A percentile compares a stretch with the other conserved stretches of the same genome.
Conservation (phyloP, 2,329 filamentous ascomycete genomes). For the Aspergillus sp. region DNA sequence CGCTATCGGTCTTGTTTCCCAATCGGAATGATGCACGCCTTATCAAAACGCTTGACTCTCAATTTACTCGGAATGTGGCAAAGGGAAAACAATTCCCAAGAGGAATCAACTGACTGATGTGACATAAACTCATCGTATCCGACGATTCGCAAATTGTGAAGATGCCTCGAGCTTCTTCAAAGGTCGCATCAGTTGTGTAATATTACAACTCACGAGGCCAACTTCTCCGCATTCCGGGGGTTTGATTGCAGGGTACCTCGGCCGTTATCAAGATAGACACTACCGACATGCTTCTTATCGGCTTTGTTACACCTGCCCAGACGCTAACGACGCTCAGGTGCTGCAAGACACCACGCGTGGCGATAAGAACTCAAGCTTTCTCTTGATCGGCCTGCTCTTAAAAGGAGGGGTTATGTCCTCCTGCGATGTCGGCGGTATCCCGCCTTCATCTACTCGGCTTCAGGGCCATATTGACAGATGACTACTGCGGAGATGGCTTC, state of each 20-base stretch:
- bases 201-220: neutral
- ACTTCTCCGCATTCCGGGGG: neutral
- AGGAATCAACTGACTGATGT: no score
- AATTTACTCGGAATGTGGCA: neutral
- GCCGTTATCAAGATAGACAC: slow-evolving; percentile 2
- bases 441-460: neutral
- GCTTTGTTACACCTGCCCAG: neutral
- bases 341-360: neutral
- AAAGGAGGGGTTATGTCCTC: neutral
- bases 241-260: neutral
- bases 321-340: neutral
- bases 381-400: neutral
- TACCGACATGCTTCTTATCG: neutral
- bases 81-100: neutral
- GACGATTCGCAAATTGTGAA: neutral
- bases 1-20: neutral
- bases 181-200: neutral
- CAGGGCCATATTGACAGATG: neutral
- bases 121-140: neutral
- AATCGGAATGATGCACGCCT: neutral
- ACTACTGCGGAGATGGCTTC: slow-evolving; percentile 13
- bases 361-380: slow-evolving; percentile 2
- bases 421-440: neutral
- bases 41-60: neutral
- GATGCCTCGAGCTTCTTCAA: neutral